A percentile compares a stretch with the other conserved stretches of the same genome.
Evolutionary conservation across 2,329 filamentous ascomycete genomes (phyloP).

Genomic region (Penicillium vulpinum): DNA sequence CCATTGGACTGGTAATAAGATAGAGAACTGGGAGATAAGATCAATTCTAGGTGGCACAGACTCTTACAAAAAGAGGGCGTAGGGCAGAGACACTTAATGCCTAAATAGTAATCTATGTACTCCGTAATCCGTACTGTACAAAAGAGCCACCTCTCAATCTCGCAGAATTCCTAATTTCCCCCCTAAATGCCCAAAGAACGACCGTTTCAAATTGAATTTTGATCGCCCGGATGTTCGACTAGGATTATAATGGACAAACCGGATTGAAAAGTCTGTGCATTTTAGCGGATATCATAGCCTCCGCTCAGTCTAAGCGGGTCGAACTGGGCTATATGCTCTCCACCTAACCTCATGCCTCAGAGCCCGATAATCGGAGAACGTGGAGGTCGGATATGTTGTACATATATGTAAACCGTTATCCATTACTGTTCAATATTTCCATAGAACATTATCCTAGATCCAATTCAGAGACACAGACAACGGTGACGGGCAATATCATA

Average conservation of each 20-base stretch:
- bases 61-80: background rate
- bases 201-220: slow-evolving; percentile 5
- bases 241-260: slow-evolving; percentile 10
- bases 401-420: background rate
- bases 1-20: too few species aligned
- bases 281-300: slow-evolving; percentile 4
- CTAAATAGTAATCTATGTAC: background rate
- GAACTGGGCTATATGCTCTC: slow-evolving; percentile 5
- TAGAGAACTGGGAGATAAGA: background rate
- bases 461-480: background rate
- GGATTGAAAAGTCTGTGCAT: slow-evolving; percentile 6
- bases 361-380: background rate
- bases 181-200: background rate
- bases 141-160: background rate
- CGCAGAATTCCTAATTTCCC: background rate
- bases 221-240: slow-evolving; percentile 8
- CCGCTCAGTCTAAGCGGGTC: slow-evolving; percentile 6
- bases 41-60: background rate
- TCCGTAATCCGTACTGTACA: too few species aligned
- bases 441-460: background rate
- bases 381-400: background rate
- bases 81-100: background rate
- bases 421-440: background rate
- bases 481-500: background rate
- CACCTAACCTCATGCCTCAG: background rate